These are phyloP conservation scores for Diospyros kaki DNA, from an alignment of 148 eudicot genomes.

Conservation along the genomic window DNA sequence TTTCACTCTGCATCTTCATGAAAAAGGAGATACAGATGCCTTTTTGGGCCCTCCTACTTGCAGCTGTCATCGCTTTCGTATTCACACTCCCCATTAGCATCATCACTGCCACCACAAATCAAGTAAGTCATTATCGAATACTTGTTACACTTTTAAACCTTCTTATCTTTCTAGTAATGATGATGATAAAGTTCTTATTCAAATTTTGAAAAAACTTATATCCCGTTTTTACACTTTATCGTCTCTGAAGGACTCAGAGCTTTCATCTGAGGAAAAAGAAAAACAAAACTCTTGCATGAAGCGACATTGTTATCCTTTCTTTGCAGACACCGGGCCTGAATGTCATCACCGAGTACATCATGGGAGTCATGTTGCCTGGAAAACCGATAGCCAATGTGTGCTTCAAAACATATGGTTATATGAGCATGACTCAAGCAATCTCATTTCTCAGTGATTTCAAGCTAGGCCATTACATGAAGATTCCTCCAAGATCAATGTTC, in stretches of 20 bases:
- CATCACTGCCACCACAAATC: conserved; percentile 48
- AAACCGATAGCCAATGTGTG: conserved; percentile 46
- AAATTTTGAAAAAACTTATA: too few species aligned
- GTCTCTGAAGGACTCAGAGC: too few species aligned
- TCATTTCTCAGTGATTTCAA: conserved; percentile 44
- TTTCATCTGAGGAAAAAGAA: not conserved
- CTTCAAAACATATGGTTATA: conserved; percentile 50
- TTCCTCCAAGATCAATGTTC: conserved; percentile 56
- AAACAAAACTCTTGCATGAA: not conserved
- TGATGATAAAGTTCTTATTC: not conserved
- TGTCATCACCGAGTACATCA: conserved; percentile 41
- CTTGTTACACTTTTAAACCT: not conserved
- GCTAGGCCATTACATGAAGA: conserved; percentile 54
- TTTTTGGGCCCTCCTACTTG: conserved; percentile 34
- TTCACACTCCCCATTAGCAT: conserved; percentile 49
- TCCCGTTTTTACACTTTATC: too few species aligned
- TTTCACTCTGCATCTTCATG: conserved; percentile 30
- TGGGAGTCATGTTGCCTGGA: conserved; percentile 42
- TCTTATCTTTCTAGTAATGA: not conserved
- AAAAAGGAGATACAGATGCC: conserved; percentile 40
- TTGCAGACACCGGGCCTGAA: conserved; percentile 41
- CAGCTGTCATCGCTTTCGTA: conserved; percentile 27
- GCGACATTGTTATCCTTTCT: not conserved
- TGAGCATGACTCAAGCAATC: conserved; percentile 49
- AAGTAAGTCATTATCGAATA: conserved; percentile 15